Percentiles rank a stretch among this genome's conserved stretches.
Conservation (phyloP, 192 early-diverging fungal genomes). For the Linnemannia schmuckeri region DNA sequence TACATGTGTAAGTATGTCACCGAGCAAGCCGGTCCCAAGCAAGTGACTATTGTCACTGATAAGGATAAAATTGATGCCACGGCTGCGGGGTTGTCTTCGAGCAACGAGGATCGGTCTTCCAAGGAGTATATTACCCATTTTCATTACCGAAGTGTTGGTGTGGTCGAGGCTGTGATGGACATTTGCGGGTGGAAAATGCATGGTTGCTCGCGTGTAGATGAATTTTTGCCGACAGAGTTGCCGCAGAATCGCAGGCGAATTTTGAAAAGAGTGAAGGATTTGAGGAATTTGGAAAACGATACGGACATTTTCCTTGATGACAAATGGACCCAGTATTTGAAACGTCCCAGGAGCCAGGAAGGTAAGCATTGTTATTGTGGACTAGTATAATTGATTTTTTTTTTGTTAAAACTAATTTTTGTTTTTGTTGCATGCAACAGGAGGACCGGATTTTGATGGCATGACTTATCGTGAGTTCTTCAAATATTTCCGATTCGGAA, state of each 20-base stretch:
- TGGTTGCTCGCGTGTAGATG: too few species aligned
- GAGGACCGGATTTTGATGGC: constrained; percentile 25
- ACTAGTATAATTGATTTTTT: background rate
- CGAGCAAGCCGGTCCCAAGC: constrained; percentile 20
- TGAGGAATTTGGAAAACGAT: background rate
- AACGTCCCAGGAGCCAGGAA: constrained; percentile 12
- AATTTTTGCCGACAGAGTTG: constrained; percentile 19
- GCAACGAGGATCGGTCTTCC: too few species aligned
- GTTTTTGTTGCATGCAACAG: background rate
- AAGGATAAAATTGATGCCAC: too few species aligned
- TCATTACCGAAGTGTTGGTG: too few species aligned
- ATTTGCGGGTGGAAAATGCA: too few species aligned
- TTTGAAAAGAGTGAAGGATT: constrained; percentile 7
- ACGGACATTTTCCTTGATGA: constrained; percentile 25
- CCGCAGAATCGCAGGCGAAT: constrained; percentile 7
- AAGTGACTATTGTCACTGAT: constrained; percentile 15
- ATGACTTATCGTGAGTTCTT: constrained; percentile 21
- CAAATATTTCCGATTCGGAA: constrained; percentile 11
- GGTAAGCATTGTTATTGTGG: too few species aligned
- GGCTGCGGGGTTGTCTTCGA: too few species aligned
- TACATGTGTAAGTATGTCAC: constrained; percentile 40
- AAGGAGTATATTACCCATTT: constrained; percentile 7
- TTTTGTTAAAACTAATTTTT: background rate
- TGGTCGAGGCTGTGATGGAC: too few species aligned
- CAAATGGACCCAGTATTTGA: constrained; percentile 20